phyloP scores from a whole-genome alignment of 768 basidiomycete species.

The Xerocomellus dryophilus region DNA sequence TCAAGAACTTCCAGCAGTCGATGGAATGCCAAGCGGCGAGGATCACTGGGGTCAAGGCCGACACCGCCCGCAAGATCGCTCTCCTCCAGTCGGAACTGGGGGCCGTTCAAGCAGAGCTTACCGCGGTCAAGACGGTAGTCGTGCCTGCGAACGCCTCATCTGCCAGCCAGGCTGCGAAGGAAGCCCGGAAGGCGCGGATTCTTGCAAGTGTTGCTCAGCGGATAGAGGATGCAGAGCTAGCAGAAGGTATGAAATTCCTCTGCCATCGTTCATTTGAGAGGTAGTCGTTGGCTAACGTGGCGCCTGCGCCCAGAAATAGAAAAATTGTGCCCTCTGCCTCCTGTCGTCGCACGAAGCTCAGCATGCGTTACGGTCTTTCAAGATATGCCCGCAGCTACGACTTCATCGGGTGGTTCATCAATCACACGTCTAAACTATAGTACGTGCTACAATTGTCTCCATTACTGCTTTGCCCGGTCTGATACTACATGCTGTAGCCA shows the following conservation, averaged over 20 bases:
- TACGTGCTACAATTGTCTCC: background rate
- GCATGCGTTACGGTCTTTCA: background rate
- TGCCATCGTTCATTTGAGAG: background rate
- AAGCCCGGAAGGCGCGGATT: background rate
- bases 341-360: background rate
- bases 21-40: constrained; percentile 17
- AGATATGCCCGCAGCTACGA: background rate
- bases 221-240: background rate
- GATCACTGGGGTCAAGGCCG: constrained; percentile 13
- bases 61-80: constrained; percentile 15
- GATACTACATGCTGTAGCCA: background rate
- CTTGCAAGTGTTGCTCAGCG: background rate
- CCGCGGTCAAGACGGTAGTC: constrained; percentile 1
- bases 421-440: background rate
- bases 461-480: background rate
- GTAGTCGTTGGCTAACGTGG: constrained; percentile 1
- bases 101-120: constrained; percentile 6
- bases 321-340: background rate
- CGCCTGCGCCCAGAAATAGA: background rate
- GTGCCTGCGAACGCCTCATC: background rate
- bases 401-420: background rate
- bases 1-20: background rate
- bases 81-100: constrained; percentile 19
- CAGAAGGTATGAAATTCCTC: constrained; percentile 4
- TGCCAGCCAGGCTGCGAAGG: constrained; percentile 6